Base-by-base conservation (phyloP, 176 grass and related monocot species). In the Aegilops speltoides region DNA sequence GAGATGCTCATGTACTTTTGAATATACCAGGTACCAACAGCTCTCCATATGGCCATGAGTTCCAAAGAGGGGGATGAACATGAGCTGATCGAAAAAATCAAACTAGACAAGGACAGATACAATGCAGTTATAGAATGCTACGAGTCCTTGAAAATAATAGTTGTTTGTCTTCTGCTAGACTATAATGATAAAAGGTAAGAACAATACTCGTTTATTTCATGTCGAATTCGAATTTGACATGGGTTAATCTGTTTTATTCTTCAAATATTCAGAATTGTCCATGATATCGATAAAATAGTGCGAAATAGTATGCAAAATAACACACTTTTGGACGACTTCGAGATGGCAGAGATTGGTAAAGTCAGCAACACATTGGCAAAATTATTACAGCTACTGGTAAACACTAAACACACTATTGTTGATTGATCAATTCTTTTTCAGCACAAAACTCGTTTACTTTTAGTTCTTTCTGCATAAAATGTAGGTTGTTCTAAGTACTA, bases 11-110 rank as follows among this genome's bases (percentile, higher is more conserved):
- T 79, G 60, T 23, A 13, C 76, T 74, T 78, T 13, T 57, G 36
- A 43, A 87, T 84, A 34, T 92, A 84, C 32, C 60, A 95, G 93
- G 89, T 95, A 78, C 93, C 90, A 3, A 76, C 91, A 73, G 93
- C 93, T 77, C 79, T 95, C 72, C 85, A 95, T 87, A 95, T 95
- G 90, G 85, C 93, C 56, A 88, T 92, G 84, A 91, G 80, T 84
- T 90, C 82, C 83, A 95, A 92, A 85, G 90, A 87, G 82, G 88
- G 79, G 68, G 86, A 81, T 50, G 88, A 88, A n/a, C 74, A 81
- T 68, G 90, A 95, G 56, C 76, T 95, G 64, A 86, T 90, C 33
- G 91, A 88, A 71, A 90, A 90, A 83, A 84, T 95, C 77, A 88
- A 82, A 56, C 31, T 83, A 81, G 93, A 95, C 81, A 66, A 57